Evolutionary conservation across 148 eudicot genomes (phyloP).

Genomic region (Polygonum maritimum): DNA sequence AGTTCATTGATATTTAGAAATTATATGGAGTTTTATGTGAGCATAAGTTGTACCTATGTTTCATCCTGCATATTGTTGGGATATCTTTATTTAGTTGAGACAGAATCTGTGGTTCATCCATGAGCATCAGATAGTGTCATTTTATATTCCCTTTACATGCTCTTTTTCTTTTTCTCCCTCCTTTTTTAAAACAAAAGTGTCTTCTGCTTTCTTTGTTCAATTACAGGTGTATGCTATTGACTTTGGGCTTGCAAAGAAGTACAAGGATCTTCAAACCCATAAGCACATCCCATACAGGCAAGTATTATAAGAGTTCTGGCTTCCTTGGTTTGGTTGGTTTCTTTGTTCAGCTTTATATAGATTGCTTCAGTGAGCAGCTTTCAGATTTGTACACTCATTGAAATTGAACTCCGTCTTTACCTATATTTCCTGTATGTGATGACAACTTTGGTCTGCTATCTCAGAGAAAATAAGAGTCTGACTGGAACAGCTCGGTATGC

Average conservation of each 20-base stretch:
- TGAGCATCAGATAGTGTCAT: neutral
- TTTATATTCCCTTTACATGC: neutral
- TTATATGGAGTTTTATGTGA: neutral
- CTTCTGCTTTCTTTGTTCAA: neutral
- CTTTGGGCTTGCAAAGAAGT: constrained; percentile 89
- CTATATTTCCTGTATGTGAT: neutral
- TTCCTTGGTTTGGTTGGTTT: neutral
- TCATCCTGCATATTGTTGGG: neutral
- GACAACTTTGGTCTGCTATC: constrained; percentile 7
- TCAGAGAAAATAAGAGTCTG: constrained; percentile 88
- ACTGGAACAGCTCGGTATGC: constrained; percentile 99
- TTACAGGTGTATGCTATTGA: constrained; percentile 80
- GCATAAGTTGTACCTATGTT: neutral
- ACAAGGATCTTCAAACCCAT: constrained; percentile 91
- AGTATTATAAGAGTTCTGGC: neutral
- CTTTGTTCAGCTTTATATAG: neutral
- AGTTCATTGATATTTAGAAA: neutral
- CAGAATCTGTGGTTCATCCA: neutral
- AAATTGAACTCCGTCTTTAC: neutral
- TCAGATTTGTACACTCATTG: neutral
- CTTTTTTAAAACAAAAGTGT: neutral
- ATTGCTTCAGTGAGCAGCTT: neutral
- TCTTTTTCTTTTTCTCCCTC: neutral
- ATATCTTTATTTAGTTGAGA: neutral
- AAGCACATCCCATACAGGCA: constrained; percentile 95